phyloP scores from a whole-genome alignment of 2,329 filamentous ascomycete genomes.

The Dothistroma septosporum region DNA sequence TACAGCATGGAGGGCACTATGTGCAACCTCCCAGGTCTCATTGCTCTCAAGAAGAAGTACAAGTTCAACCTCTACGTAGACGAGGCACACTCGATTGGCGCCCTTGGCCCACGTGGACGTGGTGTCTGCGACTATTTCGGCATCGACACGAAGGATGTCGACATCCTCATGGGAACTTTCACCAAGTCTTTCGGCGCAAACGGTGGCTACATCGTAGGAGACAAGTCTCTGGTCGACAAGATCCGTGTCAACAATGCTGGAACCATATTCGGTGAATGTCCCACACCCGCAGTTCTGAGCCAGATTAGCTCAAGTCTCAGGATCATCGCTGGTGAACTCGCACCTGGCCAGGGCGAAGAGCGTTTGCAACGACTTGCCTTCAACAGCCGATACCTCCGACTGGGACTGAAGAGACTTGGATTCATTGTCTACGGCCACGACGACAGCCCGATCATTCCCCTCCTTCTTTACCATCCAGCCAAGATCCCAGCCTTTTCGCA shows the following conservation, averaged over 20 bases:
- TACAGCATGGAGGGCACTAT: constrained; percentile 99
- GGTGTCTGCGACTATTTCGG: constrained; percentile 98
- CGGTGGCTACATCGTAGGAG: constrained; percentile 87
- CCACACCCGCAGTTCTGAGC: constrained; percentile 79
- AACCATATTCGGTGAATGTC: constrained; percentile 81
- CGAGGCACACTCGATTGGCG: constrained; percentile 93
- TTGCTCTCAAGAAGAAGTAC: constrained; percentile 88
- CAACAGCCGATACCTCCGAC: constrained; percentile 96
- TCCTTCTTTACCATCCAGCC: constrained; percentile 95
- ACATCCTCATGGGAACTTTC: constrained; percentile 96
- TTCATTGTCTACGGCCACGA: constrained; percentile 97
- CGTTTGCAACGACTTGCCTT: constrained; percentile 93
- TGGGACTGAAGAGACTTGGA: constrained; percentile 92
- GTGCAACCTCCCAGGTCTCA: constrained; percentile 89
- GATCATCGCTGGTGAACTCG: constrained; percentile 83
- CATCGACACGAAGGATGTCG: constrained; percentile 79
- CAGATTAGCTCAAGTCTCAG: constrained; percentile 84
- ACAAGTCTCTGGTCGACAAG: constrained; percentile 89
- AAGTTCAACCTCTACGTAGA: constrained; percentile 96
- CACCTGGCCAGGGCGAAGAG: constrained; percentile 90
- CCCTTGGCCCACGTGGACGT: constrained; percentile 79
- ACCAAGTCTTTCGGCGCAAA: constrained; percentile 99
- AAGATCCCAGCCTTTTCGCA: constrained; percentile 98
- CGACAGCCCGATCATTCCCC: constrained; percentile 92
- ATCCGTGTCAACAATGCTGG: constrained; percentile 81